Conservation (phyloP, 2,329 filamentous ascomycete genomes). For the Calonectria pteridis region DNA sequence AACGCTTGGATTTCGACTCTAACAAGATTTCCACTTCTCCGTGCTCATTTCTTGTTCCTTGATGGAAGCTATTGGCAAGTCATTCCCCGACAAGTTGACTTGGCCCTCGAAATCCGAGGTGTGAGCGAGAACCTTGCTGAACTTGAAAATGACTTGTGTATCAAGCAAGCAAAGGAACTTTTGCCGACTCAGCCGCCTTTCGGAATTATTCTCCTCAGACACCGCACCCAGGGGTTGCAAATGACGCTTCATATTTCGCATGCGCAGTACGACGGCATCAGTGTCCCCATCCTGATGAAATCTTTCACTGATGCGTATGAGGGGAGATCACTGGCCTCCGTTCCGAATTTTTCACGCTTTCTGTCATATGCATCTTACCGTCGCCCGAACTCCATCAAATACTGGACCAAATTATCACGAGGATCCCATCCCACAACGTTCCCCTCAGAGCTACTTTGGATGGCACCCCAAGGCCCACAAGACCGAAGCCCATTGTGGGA, state of each 20-base stretch:
- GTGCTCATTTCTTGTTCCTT: conserved; percentile 35
- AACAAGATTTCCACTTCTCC: conserved; percentile 35
- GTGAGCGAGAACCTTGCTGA: conserved; percentile 25
- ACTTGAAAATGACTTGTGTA: conserved; percentile 28
- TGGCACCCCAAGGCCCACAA: conserved; percentile 43
- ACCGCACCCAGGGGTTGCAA: conserved; percentile 29
- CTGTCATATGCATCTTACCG: not conserved
- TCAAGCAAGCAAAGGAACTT: conserved; percentile 1
- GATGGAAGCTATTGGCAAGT: conserved; percentile 38
- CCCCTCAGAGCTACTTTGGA: conserved; percentile 33
- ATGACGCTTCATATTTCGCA: conserved; percentile 55
- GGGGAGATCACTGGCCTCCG: not conserved
- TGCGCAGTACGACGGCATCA: conserved; percentile 62
- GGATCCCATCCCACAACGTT: conserved; percentile 47
- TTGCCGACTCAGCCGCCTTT: conserved; percentile 23
- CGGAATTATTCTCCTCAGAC: conserved; percentile 31
- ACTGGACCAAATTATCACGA: conserved; percentile 59
- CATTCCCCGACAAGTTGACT: conserved; percentile 24
- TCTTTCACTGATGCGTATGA: conserved; percentile 10
- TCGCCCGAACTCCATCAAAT: conserved; percentile 39
- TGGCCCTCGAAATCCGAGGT: conserved; percentile 12
- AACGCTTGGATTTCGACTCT: conserved; percentile 28
- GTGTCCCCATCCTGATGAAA: conserved; percentile 53
- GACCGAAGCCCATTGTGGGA: not conserved
- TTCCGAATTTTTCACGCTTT: conserved; percentile 41